Conservation (phyloP, 352 stramenopile genomes). For the Blastocystis sp. region DNA sequence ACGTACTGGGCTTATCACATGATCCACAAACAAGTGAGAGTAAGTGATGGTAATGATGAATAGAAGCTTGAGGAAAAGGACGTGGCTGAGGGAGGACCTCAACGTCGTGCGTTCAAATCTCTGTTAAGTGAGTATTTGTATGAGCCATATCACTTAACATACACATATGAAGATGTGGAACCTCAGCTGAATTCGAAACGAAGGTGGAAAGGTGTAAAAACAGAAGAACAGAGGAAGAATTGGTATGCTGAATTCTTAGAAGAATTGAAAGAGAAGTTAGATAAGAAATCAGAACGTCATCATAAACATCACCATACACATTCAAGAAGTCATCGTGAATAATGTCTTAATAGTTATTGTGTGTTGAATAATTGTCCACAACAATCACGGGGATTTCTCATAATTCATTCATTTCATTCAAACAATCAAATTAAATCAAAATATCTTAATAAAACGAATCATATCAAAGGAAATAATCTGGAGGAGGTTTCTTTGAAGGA, state of each 20-base stretch:
- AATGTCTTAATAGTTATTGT: too few relatives aligned
- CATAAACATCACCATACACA: neutral
- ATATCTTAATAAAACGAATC: neutral
- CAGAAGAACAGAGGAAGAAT: neutral
- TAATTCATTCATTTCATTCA: slow-evolving; percentile 77
- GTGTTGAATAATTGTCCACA: too few relatives aligned
- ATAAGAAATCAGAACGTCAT: neutral
- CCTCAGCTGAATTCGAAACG: slow-evolving; percentile 23
- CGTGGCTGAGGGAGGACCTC: neutral
- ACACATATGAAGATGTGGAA: slow-evolving; percentile 28
- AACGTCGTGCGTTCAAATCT: neutral
- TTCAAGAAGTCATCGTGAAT: neutral
- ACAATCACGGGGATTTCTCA: too few relatives aligned
- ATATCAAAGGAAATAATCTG: slow-evolving; percentile 61
- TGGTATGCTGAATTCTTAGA: neutral
- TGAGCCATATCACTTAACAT: neutral
- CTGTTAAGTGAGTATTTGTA: slow-evolving; percentile 34
- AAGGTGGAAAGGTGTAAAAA: neutral
- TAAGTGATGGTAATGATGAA: neutral
- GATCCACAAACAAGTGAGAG: neutral
- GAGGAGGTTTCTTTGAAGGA: slow-evolving; percentile 62
- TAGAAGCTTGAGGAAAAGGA: neutral
- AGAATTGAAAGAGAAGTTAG: neutral
- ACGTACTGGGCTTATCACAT: neutral
- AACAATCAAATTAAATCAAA: neutral